Evolutionary conservation across 2,329 filamentous ascomycete genomes (phyloP).

Genomic region (Alternaria longipes): DNA sequence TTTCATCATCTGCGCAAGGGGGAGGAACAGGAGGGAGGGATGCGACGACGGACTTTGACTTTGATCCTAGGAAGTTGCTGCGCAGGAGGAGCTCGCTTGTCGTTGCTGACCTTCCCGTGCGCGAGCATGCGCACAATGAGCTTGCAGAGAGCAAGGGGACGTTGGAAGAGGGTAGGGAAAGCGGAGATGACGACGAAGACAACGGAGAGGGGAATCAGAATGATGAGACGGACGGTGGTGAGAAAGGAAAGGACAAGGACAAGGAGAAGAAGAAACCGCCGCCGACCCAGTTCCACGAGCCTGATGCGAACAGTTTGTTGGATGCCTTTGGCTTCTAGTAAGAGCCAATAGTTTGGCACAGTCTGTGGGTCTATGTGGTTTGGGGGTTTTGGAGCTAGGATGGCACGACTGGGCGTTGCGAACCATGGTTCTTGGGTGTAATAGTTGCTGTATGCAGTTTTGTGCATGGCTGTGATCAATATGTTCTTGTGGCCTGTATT

Average conservation of each 20-base stretch:
- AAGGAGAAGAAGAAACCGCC: conserved; percentile 62
- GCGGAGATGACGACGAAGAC: conserved; percentile 50
- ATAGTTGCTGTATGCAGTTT: background rate
- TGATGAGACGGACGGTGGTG: too few relatives aligned
- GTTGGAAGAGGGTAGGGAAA: conserved; percentile 47
- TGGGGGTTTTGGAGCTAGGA: background rate
- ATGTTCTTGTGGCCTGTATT: too few relatives aligned
- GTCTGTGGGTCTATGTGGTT: fast-evolving
- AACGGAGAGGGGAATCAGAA: too few relatives aligned
- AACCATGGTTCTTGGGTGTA: background rate
- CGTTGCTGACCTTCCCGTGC: conserved; percentile 73
- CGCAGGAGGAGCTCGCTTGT: conserved; percentile 79
- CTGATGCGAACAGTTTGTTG: conserved; percentile 85
- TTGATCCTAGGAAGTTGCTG: conserved; percentile 73
- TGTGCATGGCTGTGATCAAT: too few relatives aligned
- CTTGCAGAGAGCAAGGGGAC: conserved; percentile 26
- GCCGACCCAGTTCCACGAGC: conserved; percentile 87
- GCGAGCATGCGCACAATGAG: conserved; percentile 34
- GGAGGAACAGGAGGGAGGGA: background rate
- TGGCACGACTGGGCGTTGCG: background rate
- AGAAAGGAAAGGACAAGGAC: conserved; percentile 49
- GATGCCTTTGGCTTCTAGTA: conserved; percentile 89
- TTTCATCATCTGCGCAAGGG: too few relatives aligned
- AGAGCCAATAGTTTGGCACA: background rate
- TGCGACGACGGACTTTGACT: conserved; percentile 44